phyloP scores from a whole-genome alignment of 2,329 filamentous ascomycete genomes.

The Sporothrix euskadiensis region DNA sequence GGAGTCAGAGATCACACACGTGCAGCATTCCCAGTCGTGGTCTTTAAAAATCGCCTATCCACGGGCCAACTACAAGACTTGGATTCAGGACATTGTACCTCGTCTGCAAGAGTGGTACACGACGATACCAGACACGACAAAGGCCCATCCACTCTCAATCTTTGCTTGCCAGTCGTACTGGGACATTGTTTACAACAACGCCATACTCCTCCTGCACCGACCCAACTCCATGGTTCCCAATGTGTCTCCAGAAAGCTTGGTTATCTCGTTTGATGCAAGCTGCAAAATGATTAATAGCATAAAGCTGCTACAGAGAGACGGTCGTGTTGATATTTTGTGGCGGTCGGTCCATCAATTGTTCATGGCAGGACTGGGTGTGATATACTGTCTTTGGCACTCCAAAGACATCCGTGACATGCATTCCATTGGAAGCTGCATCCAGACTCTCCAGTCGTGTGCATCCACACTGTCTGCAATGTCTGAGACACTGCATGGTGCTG shows the following conservation, averaged over 20 bases:
- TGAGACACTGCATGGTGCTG: background rate
- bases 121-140: background rate
- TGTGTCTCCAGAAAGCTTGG: background rate
- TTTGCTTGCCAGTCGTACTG: background rate
- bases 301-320: background rate
- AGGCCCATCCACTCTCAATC: background rate
- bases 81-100: background rate
- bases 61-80: background rate
- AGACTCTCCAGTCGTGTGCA: background rate
- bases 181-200: background rate
- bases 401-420: background rate
- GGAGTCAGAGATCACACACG: slow-evolving; percentile 11
- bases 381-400: background rate
- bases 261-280: background rate
- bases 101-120: slow-evolving; percentile 8
- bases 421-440: background rate
- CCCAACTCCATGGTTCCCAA: background rate
- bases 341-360: background rate
- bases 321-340: background rate
- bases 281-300: background rate
- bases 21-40: slow-evolving; percentile 14
- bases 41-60: slow-evolving; percentile 1
- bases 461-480: slow-evolving; percentile 1
- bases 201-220: background rate
- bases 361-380: background rate